Evolutionary conservation across 306 rosid genomes (phyloP).

Genomic region (Vigna unguiculata): DNA sequence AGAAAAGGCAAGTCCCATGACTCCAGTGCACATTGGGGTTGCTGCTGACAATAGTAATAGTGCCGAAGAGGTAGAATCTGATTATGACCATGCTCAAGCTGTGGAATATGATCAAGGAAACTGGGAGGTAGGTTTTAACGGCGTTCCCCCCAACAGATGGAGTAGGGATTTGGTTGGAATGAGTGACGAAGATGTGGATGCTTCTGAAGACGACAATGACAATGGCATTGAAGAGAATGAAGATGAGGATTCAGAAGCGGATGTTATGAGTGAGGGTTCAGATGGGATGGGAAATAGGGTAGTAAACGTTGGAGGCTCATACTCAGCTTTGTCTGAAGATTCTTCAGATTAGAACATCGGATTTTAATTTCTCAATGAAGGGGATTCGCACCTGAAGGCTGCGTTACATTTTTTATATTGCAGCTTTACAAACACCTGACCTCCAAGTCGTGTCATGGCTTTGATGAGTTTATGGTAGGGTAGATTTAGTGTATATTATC

Average conservation of each 20-base stretch:
- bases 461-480: conserved; percentile 34
- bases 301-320: conserved; percentile 67
- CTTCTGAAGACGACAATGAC: conserved; percentile 81
- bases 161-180: conserved; percentile 55
- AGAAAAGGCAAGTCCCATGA: conserved; percentile 55
- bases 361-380: conserved; percentile 41
- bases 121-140: conserved; percentile 80
- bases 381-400: conserved; percentile 47
- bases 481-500: conserved; percentile 53
- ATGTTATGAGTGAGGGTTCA: conserved; percentile 73
- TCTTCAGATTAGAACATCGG: conserved; percentile 69
- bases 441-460: conserved; percentile 41
- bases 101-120: conserved; percentile 82
- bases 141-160: conserved; percentile 73
- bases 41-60: conserved; percentile 58
- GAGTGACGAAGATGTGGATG: conserved; percentile 85
- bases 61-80: conserved; percentile 81
- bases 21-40: conserved; percentile 57
- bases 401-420: conserved; percentile 59
- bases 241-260: conserved; percentile 78
- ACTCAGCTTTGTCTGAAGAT: conserved; percentile 77
- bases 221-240: conserved; percentile 65
- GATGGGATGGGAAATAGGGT: conserved; percentile 64
- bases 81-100: conserved; percentile 73
- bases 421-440: conserved; percentile 51